Evolutionary conservation across 805 yeast species (phyloP).

Genomic region (Metschnikowia chrysomelidarum): DNA sequence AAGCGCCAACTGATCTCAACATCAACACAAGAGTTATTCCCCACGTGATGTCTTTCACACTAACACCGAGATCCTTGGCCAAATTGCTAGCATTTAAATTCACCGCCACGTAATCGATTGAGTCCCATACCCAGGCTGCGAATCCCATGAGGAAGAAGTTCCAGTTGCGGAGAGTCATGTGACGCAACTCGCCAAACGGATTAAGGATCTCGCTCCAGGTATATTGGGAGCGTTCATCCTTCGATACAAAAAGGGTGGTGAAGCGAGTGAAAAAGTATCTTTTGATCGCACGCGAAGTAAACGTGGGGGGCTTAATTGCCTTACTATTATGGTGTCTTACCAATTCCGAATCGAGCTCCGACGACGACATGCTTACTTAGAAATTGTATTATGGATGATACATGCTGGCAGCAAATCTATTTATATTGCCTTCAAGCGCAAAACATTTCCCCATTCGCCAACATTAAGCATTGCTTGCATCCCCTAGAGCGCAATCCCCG

Average conservation of each 20-base stretch:
- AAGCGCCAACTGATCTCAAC: conserved; percentile 66
- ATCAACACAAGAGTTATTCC: conserved; percentile 67
- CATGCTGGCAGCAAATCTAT: too few species aligned
- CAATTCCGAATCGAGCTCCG: conserved; percentile 13
- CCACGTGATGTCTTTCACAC: conserved; percentile 59
- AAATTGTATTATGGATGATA: too few species aligned
- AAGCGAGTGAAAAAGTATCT: conserved; percentile 46
- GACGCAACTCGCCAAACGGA: conserved; percentile 42
- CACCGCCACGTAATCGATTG: conserved; percentile 60
- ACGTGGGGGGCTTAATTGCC: conserved; percentile 27
- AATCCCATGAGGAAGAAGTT: conserved; percentile 52
- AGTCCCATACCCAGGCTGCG: conserved; percentile 64
- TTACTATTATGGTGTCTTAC: conserved; percentile 15
- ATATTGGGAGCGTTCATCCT: conserved; percentile 44
- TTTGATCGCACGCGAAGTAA: conserved; percentile 28
- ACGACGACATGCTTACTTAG: too few species aligned
- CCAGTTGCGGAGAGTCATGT: conserved; percentile 41
- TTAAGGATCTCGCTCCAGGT: conserved; percentile 9
- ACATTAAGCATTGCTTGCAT: too few species aligned
- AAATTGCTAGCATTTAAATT: conserved; percentile 49
- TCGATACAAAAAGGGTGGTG: conserved; percentile 48
- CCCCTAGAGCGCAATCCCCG: too few species aligned
- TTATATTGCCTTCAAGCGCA: too few species aligned
- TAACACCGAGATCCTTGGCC: conserved; percentile 44
- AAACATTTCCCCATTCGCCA: too few species aligned